phyloP scores from a whole-genome alignment of 257 asterid genomes.

The Fraxinus cuspidata region DNA sequence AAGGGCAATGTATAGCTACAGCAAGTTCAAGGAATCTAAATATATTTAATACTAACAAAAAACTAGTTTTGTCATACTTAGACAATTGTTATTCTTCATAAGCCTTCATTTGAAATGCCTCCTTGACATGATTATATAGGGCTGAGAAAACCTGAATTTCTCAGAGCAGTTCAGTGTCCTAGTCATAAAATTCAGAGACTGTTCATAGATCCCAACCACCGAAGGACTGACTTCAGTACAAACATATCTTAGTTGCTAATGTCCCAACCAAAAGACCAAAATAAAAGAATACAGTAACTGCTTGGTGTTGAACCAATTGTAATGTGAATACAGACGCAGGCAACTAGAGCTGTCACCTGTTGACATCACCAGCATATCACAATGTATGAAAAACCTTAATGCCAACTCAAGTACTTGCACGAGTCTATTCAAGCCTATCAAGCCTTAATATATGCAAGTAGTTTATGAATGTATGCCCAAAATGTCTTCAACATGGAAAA shows the following conservation, averaged over 20 bases:
- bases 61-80: not conserved
- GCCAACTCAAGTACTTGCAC: not conserved
- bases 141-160: too few species aligned
- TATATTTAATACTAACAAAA: not conserved
- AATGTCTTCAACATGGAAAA: not conserved
- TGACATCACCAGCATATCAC: not conserved
- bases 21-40: not conserved
- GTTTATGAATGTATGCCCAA: not conserved
- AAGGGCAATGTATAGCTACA: not conserved
- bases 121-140: too few species aligned
- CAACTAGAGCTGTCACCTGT: not conserved
- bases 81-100: not conserved
- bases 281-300: too few species aligned
- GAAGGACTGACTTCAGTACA: too few species aligned
- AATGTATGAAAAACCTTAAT: not conserved
- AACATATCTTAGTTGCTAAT: too few species aligned
- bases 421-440: not conserved
- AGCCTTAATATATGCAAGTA: not conserved
- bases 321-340: too few species aligned
- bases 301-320: too few species aligned
- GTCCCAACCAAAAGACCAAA: too few species aligned
- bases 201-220: too few species aligned
- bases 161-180: too few species aligned
- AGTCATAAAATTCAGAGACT: too few species aligned
- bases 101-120: too few species aligned